phyloP scores from a whole-genome alignment of 1,139 yeast genomes.

The Spathaspora sp. region DNA sequence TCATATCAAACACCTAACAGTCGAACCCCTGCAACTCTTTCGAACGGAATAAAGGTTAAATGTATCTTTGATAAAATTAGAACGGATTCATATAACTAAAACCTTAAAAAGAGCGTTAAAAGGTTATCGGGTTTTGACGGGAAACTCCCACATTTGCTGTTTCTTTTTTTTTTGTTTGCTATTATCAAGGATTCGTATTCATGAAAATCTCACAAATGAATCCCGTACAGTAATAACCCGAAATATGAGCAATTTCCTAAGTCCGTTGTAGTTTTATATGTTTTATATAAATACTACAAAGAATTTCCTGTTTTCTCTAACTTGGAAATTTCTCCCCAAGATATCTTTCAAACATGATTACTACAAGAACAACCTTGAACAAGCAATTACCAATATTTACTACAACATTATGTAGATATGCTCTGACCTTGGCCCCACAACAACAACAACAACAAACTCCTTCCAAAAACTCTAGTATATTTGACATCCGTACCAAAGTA shows the following conservation, averaged over 20 bases:
- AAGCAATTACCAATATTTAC: conserved; percentile 4
- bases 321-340: background rate
- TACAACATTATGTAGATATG: background rate
- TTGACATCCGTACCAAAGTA: conserved; percentile 32
- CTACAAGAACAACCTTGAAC: background rate
- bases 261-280: background rate
- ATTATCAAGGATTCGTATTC: background rate
- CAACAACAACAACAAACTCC: background rate
- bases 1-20: background rate
- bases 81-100: background rate
- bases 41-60: background rate
- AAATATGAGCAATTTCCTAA: background rate
- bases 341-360: background rate
- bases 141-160: background rate
- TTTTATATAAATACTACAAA: background rate
- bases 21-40: background rate
- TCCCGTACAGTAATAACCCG: background rate
- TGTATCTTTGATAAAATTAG: background rate
- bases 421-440: background rate
- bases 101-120: background rate
- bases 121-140: background rate
- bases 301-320: background rate
- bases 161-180: background rate
- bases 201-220: background rate
- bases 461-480: conserved; percentile 1